Percentiles rank a stretch among this genome's conserved stretches.
Evolutionary conservation across 495 filamentous ascomycete genomes (phyloP).

Genomic region (Acidomyces sp.): DNA sequence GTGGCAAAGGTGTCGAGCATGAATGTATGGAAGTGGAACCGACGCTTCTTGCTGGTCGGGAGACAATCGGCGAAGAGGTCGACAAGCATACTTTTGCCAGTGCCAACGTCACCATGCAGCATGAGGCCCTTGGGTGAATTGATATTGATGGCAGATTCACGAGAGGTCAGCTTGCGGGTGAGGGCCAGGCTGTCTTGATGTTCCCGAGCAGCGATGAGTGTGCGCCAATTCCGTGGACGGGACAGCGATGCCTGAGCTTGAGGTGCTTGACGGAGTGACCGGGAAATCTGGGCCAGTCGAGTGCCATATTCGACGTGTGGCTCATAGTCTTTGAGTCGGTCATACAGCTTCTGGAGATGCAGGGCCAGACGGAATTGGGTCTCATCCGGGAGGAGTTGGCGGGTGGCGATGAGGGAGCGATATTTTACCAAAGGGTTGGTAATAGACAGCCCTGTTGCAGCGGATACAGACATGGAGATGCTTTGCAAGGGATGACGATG

Average conservation of each 20-base stretch:
- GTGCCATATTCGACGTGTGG: slow-evolving; percentile 48
- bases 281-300: slow-evolving; percentile 39
- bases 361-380: slow-evolving; percentile 55
- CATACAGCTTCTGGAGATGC: slow-evolving; percentile 56
- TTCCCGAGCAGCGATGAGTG: slow-evolving; percentile 27
- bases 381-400: slow-evolving; percentile 45
- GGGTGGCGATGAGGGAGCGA: slow-evolving; percentile 45
- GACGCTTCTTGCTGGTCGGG: slow-evolving; percentile 49
- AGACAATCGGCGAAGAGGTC: slow-evolving; percentile 56
- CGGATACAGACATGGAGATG: slow-evolving; percentile 1
- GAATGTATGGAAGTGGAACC: slow-evolving; percentile 67
- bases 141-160: slow-evolving; percentile 49
- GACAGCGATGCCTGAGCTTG: background rate
- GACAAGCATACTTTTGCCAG: slow-evolving; percentile 57
- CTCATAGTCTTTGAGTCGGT: slow-evolving; percentile 52
- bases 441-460: slow-evolving; percentile 38
- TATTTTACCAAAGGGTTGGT: slow-evolving; percentile 63
- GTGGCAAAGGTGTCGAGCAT: slow-evolving; percentile 55
- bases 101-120: slow-evolving; percentile 58
- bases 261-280: slow-evolving; percentile 26
- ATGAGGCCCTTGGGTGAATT: slow-evolving; percentile 53
- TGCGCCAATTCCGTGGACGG: slow-evolving; percentile 24
- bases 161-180: slow-evolving; percentile 42
- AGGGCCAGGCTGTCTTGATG: slow-evolving; percentile 42
- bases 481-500: background rate